These are phyloP conservation scores for Fusarium sp. DNA, from an alignment of 2,329 filamentous ascomycete species.

Conservation along the genomic window DNA sequence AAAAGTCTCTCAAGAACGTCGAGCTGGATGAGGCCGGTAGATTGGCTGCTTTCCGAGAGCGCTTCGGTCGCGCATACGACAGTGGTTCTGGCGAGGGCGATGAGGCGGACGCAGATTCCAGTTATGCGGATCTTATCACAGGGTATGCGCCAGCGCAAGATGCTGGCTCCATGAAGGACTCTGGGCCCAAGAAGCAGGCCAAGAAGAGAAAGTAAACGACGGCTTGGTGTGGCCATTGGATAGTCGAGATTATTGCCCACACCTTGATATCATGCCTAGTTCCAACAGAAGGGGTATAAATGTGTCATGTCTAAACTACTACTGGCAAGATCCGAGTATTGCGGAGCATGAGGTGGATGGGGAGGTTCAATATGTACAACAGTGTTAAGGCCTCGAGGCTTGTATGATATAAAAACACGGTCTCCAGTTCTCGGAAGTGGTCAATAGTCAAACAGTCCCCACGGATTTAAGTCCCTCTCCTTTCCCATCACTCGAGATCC, in stretches of 20 bases:
- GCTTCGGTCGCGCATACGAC: conserved; percentile 89
- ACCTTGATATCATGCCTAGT: not conserved
- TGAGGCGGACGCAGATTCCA: conserved; percentile 40
- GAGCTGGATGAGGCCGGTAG: conserved; percentile 96
- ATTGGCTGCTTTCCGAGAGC: conserved; percentile 83
- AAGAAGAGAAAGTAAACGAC: conserved; percentile 60
- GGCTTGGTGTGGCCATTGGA: not conserved
- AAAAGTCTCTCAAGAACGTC: conserved; percentile 83
- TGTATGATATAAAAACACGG: conserved; percentile 50
- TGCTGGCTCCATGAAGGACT: conserved; percentile 47
- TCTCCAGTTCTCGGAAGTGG: conserved; percentile 39
- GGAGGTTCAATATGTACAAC: conserved; percentile 49
- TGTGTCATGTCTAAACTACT: conserved; percentile 36
- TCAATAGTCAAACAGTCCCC: conserved; percentile 33
- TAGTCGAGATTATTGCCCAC: not conserved
- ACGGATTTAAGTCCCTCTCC: conserved; percentile 16
- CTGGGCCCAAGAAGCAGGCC: conserved; percentile 54
- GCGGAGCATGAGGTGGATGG: conserved; percentile 32
- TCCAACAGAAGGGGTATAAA: conserved; percentile 13
- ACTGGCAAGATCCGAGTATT: conserved; percentile 16
- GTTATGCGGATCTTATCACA: conserved; percentile 59
- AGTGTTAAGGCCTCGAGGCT: conserved; percentile 44
- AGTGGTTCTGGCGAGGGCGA: conserved; percentile 49
- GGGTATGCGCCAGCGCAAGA: conserved; percentile 57
- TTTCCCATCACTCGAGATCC: conserved; percentile 6